A percentile compares a stretch with the other conserved stretches of the same genome.
These are phyloP conservation scores for Lotmaria passim DNA, from an alignment of 208 protist genomes.

Conservation along the genomic window DNA sequence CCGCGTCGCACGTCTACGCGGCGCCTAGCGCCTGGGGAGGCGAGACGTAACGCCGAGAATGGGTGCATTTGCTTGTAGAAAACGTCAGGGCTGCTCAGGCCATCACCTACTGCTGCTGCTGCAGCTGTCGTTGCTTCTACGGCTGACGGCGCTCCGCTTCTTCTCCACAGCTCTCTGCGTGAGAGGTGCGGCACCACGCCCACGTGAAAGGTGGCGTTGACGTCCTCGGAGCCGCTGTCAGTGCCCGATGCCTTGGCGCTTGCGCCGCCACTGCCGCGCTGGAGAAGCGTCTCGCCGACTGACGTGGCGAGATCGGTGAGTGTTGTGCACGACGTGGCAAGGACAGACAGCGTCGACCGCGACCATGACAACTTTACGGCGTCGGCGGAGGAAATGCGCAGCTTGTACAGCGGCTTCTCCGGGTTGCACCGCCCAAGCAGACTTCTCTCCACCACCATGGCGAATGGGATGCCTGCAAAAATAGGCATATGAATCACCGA, in stretches of 20 bases:
- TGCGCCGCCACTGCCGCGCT: conserved; percentile 3
- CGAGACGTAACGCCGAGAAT: conserved; percentile 12
- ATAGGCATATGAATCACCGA: background rate
- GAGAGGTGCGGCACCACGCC: conserved; percentile 24
- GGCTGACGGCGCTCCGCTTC: background rate
- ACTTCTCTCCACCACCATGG: conserved; percentile 24
- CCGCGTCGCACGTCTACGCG: conserved; percentile 25
- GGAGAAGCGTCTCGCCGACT: conserved; percentile 8
- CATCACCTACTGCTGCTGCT: background rate
- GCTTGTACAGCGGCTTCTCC: conserved; percentile 21
- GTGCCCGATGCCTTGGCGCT: background rate
- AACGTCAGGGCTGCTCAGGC: background rate
- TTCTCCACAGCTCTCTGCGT: conserved; percentile 9
- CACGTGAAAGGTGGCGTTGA: conserved; percentile 22
- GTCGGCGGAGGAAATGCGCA: conserved; percentile 10
- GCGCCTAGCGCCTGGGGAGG: background rate
- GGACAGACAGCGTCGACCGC: conserved; percentile 30
- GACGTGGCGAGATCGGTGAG: conserved; percentile 23
- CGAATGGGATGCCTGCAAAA: conserved; percentile 15
- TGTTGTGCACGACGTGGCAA: conserved; percentile 21
- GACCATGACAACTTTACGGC: conserved; percentile 30
- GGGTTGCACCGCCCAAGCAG: conserved; percentile 25
- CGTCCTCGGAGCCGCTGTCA: too few species aligned
- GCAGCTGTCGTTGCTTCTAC: background rate
- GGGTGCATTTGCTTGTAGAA: conserved; percentile 25